Conservation (phyloP, 441 rosid species). For the Croton laevigatus region DNA sequence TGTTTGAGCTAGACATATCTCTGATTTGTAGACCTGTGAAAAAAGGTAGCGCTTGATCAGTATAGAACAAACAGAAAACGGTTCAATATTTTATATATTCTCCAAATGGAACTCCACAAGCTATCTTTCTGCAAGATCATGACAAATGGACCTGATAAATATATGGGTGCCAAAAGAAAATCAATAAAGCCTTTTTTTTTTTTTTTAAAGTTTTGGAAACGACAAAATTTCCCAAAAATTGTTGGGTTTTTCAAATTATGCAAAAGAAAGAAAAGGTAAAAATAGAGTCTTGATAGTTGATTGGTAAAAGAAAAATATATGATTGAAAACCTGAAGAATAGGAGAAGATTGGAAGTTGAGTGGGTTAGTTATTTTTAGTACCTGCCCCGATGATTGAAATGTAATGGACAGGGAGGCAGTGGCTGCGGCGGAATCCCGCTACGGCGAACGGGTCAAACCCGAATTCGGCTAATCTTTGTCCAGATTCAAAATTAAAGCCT, state of each 20-base stretch:
- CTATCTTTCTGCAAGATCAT: too few relatives aligned
- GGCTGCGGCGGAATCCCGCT: conserved; percentile 16
- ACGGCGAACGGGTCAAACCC: conserved; percentile 16
- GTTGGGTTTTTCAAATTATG: not conserved
- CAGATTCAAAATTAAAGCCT: conserved; percentile 20
- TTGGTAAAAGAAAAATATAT: too few relatives aligned
- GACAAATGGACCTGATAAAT: too few relatives aligned
- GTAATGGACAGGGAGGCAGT: not conserved
- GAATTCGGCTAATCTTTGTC: conserved; percentile 3
- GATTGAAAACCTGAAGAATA: too few relatives aligned
- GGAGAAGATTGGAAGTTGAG: not conserved
- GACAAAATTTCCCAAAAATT: too few relatives aligned
- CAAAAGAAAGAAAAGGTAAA: not conserved
- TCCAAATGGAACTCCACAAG: not conserved
- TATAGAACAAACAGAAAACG: too few relatives aligned
- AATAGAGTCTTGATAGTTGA: not conserved
- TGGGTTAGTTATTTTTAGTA: not conserved
- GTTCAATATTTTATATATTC: too few relatives aligned
- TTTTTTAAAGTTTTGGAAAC: too few relatives aligned
- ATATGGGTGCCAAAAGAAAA: not conserved
- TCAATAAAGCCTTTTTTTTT: not conserved
- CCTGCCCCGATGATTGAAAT: conserved; percentile 6
- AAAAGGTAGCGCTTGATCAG: not conserved
- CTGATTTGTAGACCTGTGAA: not conserved
- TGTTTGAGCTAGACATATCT: conserved; percentile 24